phyloP scores from a whole-genome alignment of 768 basidiomycete genomes.

The Fibroporia radiculosa region DNA sequence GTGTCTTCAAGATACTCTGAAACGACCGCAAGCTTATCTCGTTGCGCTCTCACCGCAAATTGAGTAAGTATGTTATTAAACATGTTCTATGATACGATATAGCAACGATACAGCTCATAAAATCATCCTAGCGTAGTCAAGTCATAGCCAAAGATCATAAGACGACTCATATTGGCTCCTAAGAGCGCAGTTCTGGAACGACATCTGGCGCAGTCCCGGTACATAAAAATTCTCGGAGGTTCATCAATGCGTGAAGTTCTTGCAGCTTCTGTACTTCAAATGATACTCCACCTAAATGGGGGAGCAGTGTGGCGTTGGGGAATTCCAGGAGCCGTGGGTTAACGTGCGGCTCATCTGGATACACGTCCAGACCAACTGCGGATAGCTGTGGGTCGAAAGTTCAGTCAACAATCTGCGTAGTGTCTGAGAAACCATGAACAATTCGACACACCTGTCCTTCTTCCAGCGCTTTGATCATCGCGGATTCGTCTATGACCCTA shows the following conservation, averaged over 20 bases:
- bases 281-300: slow-evolving; percentile 88
- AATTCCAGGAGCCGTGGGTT: slow-evolving; percentile 73
- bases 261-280: slow-evolving; percentile 72
- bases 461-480: slow-evolving; percentile 77
- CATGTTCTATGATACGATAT: too few species aligned
- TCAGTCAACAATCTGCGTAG: neutral
- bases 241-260: slow-evolving; percentile 77
- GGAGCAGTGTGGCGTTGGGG: slow-evolving; percentile 77
- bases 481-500: slow-evolving; percentile 82
- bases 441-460: slow-evolving; percentile 81
- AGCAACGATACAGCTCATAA: too few species aligned
- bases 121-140: too few species aligned
- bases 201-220: slow-evolving; percentile 59
- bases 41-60: too few species aligned
- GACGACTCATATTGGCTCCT: too few species aligned
- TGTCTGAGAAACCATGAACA: too few species aligned
- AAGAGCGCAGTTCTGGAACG: too few species aligned
- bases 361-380: slow-evolving; percentile 84
- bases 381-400: slow-evolving; percentile 42
- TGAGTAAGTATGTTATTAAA: too few species aligned
- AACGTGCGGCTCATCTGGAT: slow-evolving; percentile 74
- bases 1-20: too few species aligned
- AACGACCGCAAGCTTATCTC: too few species aligned
- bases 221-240: slow-evolving; percentile 63
- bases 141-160: too few species aligned